phyloP scores from a whole-genome alignment of 2,329 filamentous ascomycete genomes.

The Neonectria neomacrospora region DNA sequence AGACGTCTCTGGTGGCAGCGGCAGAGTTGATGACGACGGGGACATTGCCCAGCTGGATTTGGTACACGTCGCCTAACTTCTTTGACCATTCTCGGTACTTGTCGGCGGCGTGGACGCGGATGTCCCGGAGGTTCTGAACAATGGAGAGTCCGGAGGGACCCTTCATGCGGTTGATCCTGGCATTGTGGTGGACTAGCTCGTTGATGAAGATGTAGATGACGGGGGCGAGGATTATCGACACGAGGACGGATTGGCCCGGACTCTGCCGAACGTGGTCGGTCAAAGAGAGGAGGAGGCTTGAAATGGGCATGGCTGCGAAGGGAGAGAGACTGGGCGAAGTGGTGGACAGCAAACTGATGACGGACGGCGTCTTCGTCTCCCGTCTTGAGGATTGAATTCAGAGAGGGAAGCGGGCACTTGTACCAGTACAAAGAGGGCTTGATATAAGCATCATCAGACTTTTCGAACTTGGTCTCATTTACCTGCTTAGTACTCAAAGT shows the following conservation, averaged over 20 bases:
- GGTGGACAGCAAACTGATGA: not conserved
- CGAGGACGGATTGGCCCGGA: constrained; percentile 35
- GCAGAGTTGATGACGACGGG: constrained; percentile 67
- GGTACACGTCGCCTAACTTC: constrained; percentile 61
- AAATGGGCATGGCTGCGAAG: constrained; percentile 42
- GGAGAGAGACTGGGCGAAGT: not conserved
- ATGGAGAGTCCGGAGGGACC: constrained; percentile 63
- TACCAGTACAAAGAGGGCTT: not conserved
- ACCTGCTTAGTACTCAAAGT: too few species aligned
- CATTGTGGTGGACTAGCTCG: constrained; percentile 58
- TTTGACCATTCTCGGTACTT: constrained; percentile 66
- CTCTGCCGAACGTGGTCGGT: constrained; percentile 36
- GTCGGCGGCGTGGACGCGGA: constrained; percentile 65
- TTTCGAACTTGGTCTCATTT: too few species aligned
- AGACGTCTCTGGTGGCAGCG: constrained; percentile 60
- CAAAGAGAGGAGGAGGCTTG: constrained; percentile 36
- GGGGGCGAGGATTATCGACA: constrained; percentile 46
- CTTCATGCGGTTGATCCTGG: constrained; percentile 57
- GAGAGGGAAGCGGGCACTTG: not conserved
- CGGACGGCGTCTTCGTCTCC: not conserved
- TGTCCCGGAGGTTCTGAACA: constrained; percentile 66
- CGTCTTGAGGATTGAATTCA: not conserved
- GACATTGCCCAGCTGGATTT: constrained; percentile 67
- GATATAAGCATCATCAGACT: too few species aligned
- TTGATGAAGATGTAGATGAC: constrained; percentile 60